phyloP scores from a whole-genome alignment of 495 filamentous ascomycete species.

The Gamarada debralockiae region DNA sequence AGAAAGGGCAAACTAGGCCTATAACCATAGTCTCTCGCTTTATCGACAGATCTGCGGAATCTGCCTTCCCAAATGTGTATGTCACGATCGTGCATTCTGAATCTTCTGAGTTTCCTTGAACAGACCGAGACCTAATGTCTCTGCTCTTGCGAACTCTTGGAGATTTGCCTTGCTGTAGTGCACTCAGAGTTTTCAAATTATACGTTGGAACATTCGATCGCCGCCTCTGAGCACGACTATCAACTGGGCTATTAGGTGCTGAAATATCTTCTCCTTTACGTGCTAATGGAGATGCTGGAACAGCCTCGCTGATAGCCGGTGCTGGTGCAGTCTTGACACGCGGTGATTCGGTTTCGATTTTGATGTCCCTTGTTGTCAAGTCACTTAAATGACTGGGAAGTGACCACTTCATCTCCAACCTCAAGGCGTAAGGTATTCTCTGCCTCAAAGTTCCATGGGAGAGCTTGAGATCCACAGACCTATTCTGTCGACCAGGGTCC shows the following conservation, averaged over 20 bases:
- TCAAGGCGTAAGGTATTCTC: constrained; percentile 8
- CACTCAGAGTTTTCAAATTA: constrained; percentile 46
- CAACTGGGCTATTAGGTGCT: constrained; percentile 11
- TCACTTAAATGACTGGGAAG: constrained; percentile 8
- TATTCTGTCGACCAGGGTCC: constrained; percentile 5
- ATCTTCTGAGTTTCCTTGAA: constrained; percentile 6
- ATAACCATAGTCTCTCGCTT: constrained; percentile 38
- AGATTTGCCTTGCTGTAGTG: constrained; percentile 42
- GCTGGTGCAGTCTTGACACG: not conserved
- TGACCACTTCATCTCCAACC: constrained; percentile 11
- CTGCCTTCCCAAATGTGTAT: constrained; percentile 16
- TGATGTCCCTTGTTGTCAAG: not conserved
- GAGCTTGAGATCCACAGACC: not conserved
- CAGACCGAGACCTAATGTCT: constrained; percentile 28
- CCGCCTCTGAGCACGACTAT: constrained; percentile 21
- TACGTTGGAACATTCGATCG: constrained; percentile 43
- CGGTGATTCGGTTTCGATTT: not conserved
- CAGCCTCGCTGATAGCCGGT: not conserved
- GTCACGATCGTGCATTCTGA: constrained; percentile 9
- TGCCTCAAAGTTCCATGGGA: not conserved
- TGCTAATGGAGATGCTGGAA: not conserved
- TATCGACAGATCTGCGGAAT: constrained; percentile 11
- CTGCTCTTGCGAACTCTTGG: constrained; percentile 35
- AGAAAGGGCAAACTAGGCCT: constrained; percentile 41
- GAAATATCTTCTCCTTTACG: not conserved